phyloP scores from a whole-genome alignment of 139 green algal genomes.

The Ostreobium quekettii region DNA sequence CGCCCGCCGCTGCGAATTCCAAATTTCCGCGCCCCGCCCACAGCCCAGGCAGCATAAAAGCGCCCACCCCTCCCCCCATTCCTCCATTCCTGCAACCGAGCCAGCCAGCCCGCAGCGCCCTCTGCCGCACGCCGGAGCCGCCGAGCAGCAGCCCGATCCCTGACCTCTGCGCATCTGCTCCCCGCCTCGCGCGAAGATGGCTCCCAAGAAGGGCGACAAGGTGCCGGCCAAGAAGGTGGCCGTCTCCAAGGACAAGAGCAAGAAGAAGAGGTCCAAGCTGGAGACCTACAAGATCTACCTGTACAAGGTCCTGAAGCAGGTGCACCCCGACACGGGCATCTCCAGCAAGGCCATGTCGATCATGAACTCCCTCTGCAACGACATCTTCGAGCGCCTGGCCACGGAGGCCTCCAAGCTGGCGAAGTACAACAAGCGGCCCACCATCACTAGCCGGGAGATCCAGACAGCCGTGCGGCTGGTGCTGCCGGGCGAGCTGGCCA shows the following conservation, averaged over 20 bases:
- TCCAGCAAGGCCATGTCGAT: conserved; percentile 89
- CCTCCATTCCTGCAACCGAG: too few relatives aligned
- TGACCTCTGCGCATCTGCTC: not conserved
- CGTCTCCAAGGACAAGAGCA: conserved; percentile 31
- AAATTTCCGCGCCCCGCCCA: too few relatives aligned
- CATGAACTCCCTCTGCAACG: conserved; percentile 93
- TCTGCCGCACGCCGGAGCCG: too few relatives aligned
- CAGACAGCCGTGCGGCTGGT: conserved; percentile 82
- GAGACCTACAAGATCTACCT: conserved; percentile 90
- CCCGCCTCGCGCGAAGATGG: conserved; percentile 20
- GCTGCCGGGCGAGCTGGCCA: conserved; percentile 82
- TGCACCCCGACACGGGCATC: conserved; percentile 91
- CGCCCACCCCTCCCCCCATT: too few relatives aligned
- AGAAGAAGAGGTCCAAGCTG: conserved; percentile 40
- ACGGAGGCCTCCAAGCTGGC: conserved; percentile 58
- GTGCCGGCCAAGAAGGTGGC: conserved; percentile 36
- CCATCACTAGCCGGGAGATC: conserved; percentile 79
- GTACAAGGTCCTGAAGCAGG: conserved; percentile 89
- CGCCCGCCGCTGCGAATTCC: too few relatives aligned
- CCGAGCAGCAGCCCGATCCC: too few relatives aligned
- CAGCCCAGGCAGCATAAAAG: too few relatives aligned
- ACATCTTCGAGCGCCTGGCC: conserved; percentile 81
- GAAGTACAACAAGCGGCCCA: conserved; percentile 86
- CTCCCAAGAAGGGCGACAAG: conserved; percentile 40
- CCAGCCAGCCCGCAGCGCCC: too few relatives aligned